Base-by-base conservation (phyloP, 129 eudicot genomes). In the Smallanthus sonchifolius region DNA sequence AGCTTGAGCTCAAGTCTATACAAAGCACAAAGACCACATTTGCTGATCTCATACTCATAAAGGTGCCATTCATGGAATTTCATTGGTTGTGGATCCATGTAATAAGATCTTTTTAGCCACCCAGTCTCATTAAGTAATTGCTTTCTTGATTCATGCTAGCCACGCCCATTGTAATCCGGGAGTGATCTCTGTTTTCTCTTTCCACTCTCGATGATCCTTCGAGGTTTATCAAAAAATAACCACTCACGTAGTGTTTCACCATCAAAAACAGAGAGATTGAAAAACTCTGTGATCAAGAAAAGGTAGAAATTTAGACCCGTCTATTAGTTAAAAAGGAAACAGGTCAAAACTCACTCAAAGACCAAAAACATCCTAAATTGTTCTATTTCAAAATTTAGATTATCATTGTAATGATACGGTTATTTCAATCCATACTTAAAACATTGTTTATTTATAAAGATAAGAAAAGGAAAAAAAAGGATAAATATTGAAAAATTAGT, bases 131-230 rank as follows among this genome's bases (percentile, higher is more conserved):
- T 86, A 72, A 90, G 67, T 64, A 85, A 80, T 73, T 90, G 99
- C 54, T 94, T 94, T 78, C 99, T 86, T 35, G 99, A 90, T 79
- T 94, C 97, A 55, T 94, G 99, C 99, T 97, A 94, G n/a, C 99
- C 99, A 9, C 99, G 87, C 2, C 99, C 99, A 7, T 81, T 79
- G 69, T 94, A 88, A 84, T 94, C 99, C 4, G 99, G 97, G 61
- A 94, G 84, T 32, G 99, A 91, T 69, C 99, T 81, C 73, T 94
- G 99, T 87, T 94, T 94, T 67, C 99, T 85, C 61, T 82, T 90
- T n/a, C 99, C 99, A 63, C 96, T 91, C 79, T 94, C 96, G 69
- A 91, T 91, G n/a, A 97, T 97, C 81, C 97, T 86, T 64, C 99
- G 85, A 37, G 99, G 99, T 75, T 94, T 94, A 72, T 94, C 99